These are phyloP conservation scores for Parietichytrium sp. DNA, from an alignment of 108 stramenopile species.

Conservation along the genomic window DNA sequence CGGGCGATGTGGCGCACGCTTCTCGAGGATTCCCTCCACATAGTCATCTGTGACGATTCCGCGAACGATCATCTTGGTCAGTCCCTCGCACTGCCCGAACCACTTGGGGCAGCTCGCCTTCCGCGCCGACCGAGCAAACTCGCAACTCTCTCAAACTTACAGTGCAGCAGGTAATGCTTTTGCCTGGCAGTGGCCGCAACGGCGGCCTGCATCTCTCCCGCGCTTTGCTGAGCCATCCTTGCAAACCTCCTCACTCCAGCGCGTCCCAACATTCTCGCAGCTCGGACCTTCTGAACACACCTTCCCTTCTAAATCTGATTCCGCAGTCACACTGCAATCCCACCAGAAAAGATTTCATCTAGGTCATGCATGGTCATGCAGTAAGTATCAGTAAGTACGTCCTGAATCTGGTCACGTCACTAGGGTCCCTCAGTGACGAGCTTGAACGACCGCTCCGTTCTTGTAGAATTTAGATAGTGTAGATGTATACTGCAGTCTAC, in stretches of 20 bases:
- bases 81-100: neutral
- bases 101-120: neutral
- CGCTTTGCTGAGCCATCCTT: neutral
- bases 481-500: no score
- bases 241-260: neutral
- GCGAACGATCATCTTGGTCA: neutral
- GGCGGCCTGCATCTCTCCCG: neutral
- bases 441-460: no score
- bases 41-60: slow-evolving; percentile 34
- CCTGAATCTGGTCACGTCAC: no score
- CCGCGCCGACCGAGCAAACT: neutral
- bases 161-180: slow-evolving; percentile 35
- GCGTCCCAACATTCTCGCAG: neutral
- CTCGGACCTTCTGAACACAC: neutral
- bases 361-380: no score
- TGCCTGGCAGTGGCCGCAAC: neutral
- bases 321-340: neutral
- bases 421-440: no score
- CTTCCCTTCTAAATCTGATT: neutral
- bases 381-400: no score
- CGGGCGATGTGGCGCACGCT: slow-evolving; percentile 19
- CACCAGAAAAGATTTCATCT: no score
- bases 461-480: no score
- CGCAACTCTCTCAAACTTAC: neutral
- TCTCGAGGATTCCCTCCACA: slow-evolving; percentile 33